Evolutionary conservation across 164 flowering plant genomes (phyloP).

Genomic region (Berberis thunbergii): DNA sequence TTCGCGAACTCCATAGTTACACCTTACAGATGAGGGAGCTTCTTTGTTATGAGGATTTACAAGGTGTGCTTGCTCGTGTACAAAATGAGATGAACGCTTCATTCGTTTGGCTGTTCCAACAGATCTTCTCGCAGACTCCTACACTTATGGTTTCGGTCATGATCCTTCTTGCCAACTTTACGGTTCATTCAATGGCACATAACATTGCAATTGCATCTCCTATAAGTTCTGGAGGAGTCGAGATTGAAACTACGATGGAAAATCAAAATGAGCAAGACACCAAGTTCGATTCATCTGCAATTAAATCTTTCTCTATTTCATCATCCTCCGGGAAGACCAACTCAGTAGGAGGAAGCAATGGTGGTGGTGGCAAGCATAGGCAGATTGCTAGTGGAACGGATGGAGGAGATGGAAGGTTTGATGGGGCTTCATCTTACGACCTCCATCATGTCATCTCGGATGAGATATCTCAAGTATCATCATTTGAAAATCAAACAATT

Average conservation of each 20-base stretch:
- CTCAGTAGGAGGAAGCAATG: conserved; percentile 52
- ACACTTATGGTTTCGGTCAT: conserved; percentile 85
- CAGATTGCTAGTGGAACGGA: conserved; percentile 54
- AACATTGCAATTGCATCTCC: conserved; percentile 47
- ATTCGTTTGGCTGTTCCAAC: conserved; percentile 88
- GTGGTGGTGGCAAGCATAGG: conserved; percentile 56
- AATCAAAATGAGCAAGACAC: conserved; percentile 10
- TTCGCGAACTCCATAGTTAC: conserved; percentile 77
- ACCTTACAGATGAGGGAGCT: conserved; percentile 63
- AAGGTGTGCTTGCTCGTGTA: conserved; percentile 50
- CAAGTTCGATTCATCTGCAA: conserved; percentile 38
- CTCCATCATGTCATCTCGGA: conserved; percentile 33
- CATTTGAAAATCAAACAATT: conserved; percentile 15
- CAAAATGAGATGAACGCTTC: conserved; percentile 77
- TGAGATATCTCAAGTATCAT: conserved; percentile 29
- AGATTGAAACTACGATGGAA: conserved; percentile 17
- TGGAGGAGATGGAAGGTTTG: conserved; percentile 51
- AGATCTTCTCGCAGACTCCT: conserved; percentile 81
- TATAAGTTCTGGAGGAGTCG: conserved; percentile 14
- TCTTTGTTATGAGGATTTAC: conserved; percentile 55
- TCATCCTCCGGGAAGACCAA: conserved; percentile 39
- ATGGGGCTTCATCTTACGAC: conserved; percentile 15
- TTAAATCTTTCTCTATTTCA: conserved; percentile 29
- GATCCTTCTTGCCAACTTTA: conserved; percentile 86
- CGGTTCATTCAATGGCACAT: conserved; percentile 64